Evolutionary conservation across 768 basidiomycete species (phyloP), one percentile per base, ranked within the genome.

Genomic region (Trametes cubensis): DNA sequence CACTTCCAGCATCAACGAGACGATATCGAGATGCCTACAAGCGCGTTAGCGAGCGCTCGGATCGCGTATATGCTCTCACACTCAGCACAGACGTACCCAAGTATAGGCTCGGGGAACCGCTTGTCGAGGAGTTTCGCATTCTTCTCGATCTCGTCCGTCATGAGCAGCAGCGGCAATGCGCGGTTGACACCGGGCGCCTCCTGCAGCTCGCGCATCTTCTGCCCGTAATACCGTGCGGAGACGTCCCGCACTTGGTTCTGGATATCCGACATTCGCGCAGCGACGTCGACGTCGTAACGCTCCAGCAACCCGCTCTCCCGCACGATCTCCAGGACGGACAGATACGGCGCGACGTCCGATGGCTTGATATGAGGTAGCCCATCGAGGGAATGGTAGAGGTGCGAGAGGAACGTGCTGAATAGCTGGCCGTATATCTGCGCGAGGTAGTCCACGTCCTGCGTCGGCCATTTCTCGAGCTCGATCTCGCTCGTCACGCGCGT

Each of bases 111-210:
- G 0, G 88, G 85, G 76, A 96, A 99, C 60, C 89, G 85, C 73
- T 94, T 94, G 73, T 95, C 90, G 38, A 96, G 79, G 25, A 81
- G 76, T 74, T 95, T 95, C 18, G 90, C 85, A 40, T 81, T 77
- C 73, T 94, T 96, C 80, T 96, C 94, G 2, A 97, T 76, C 76
- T 96, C 95, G 49, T 90, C 89, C 4, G 92, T 92, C 84, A 96
- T 85, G 28, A 91, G 74, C 28, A 96, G 75, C 40, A 95, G 76
- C 1, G 94, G 93, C 39, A 93, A 76, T 0, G 94, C 92, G 44
- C 88, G 80, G 68, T 94, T 94, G 14, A 90, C 88, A 1, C 91
- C 92, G 4, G 90, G 89, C 6, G 85, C 77, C 3, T 83, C 75
- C 66, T 85, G 84, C 67, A 90, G 78, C 67, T 88, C 85, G 45